phyloP scores from a whole-genome alignment of 1,139 yeast species.

The Sugiyamaella japonica region DNA sequence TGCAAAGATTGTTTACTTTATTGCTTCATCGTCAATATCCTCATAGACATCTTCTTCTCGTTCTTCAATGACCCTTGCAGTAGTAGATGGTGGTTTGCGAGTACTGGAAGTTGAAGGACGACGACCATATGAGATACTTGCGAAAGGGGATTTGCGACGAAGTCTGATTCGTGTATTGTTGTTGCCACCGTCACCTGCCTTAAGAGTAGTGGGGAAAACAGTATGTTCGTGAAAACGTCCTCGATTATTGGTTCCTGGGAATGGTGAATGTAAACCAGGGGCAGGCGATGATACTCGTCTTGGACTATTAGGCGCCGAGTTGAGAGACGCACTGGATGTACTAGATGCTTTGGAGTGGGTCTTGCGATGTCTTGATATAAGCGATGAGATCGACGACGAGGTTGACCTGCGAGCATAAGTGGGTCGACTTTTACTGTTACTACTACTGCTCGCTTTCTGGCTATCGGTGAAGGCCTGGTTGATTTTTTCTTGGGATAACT shows the following conservation, averaged over 20 bases:
- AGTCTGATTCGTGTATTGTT: slow-evolving; percentile 1
- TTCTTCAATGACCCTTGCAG: slow-evolving; percentile 23
- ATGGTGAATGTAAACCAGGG: slow-evolving; percentile 18
- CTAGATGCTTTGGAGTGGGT: slow-evolving; percentile 38
- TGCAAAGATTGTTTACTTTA: background rate
- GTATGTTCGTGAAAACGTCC: slow-evolving; percentile 32
- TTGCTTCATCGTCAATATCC: slow-evolving; percentile 16
- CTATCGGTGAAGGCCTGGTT: slow-evolving; percentile 7
- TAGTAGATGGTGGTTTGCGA: slow-evolving; percentile 8
- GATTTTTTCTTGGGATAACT: slow-evolving; percentile 27
- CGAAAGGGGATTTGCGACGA: slow-evolving; percentile 17
- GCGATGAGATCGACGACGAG: slow-evolving; percentile 39
- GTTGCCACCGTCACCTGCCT: background rate
- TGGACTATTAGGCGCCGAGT: slow-evolving; percentile 29
- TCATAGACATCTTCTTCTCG: slow-evolving; percentile 21
- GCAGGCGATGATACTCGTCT: slow-evolving; percentile 21
- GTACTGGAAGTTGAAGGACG: slow-evolving; percentile 8
- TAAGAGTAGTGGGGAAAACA: slow-evolving; percentile 21
- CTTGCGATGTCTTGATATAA: slow-evolving; percentile 30
- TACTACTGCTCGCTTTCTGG: background rate
- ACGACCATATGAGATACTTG: slow-evolving; percentile 17
- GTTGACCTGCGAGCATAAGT: slow-evolving; percentile 35
- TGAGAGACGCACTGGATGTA: slow-evolving; percentile 36
- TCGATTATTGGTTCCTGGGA: slow-evolving; percentile 17
- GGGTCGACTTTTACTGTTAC: slow-evolving; percentile 25